A percentile compares a stretch with the other conserved stretches of the same genome.
These are phyloP conservation scores for Stipa capillata DNA, from an alignment of 176 grass and related monocot species.

Conservation along the genomic window DNA sequence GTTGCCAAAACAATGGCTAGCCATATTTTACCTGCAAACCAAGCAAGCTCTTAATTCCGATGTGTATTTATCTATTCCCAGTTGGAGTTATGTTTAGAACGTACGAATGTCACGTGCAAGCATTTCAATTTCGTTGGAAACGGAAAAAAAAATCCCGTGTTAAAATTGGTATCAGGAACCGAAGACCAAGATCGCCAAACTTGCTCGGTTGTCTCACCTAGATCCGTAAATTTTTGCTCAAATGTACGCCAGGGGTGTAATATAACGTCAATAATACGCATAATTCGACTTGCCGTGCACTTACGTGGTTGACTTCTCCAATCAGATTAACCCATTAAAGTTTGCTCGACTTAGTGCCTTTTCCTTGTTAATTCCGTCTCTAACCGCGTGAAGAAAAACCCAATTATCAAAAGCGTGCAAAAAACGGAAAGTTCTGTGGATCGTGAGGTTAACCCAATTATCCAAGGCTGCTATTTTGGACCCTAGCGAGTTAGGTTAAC, in stretches of 20 bases:
- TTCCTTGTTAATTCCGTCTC: not conserved
- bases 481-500: not conserved
- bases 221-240: not conserved
- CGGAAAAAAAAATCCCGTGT: too few species aligned
- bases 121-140: too few species aligned
- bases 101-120: not conserved
- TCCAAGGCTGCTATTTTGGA: not conserved
- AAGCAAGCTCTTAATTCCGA: too few species aligned
- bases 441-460: slow-evolving; percentile 20
- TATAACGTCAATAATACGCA: too few species aligned
- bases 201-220: not conserved
- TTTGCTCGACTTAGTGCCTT: not conserved
- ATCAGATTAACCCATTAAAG: not conserved
- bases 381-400: not conserved
- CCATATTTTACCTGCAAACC: too few species aligned
- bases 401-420: not conserved
- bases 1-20: too few species aligned
- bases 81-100: too few species aligned
- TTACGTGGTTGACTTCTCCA: not conserved
- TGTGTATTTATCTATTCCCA: too few species aligned
- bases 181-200: not conserved
- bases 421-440: not conserved
- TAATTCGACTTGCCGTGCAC: not conserved
- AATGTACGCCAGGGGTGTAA: not conserved
- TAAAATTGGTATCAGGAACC: not conserved